Conservation (phyloP, 441 rosid genomes). For the Pelargonium fulgidum region DNA sequence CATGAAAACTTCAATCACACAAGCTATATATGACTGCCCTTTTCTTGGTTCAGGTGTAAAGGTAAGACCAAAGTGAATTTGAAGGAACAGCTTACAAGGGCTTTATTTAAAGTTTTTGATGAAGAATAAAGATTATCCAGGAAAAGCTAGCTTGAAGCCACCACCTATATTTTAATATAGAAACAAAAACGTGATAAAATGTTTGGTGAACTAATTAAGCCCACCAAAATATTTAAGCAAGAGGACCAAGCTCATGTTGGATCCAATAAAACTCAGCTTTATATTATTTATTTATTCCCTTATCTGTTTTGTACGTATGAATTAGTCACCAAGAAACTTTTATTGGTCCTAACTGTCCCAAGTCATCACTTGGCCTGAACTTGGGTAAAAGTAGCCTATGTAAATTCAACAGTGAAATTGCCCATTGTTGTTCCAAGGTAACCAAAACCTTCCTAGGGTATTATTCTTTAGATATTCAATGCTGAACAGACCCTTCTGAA, state of each 20-base stretch:
- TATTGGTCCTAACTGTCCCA: neutral
- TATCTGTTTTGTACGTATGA: neutral
- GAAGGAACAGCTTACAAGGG: neutral
- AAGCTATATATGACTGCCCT: conserved; percentile 79
- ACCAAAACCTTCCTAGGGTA: too few relatives aligned
- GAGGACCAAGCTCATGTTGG: neutral
- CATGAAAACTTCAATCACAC: conserved; percentile 51
- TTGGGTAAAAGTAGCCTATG: neutral
- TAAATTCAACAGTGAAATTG: neutral
- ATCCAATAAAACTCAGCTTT: neutral
- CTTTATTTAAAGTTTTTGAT: conserved; percentile 7
- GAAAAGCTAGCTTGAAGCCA: neutral
- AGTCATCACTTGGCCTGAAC: neutral
- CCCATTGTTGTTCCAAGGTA: too few relatives aligned
- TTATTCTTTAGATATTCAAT: too few relatives aligned
- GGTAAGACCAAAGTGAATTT: conserved; percentile 37
- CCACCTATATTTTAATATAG: conserved; percentile 5
- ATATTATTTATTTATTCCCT: neutral
- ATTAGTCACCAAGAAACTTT: neutral
- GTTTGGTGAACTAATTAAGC: neutral
- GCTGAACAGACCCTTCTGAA: too few relatives aligned
- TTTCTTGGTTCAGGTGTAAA: conserved; percentile 63
- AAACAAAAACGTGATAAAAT: neutral
- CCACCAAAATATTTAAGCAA: neutral
- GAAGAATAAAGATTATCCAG: too few relatives aligned